Conservation (phyloP, 2,329 filamentous ascomycete species). For the Neofusicoccum laricinum region DNA sequence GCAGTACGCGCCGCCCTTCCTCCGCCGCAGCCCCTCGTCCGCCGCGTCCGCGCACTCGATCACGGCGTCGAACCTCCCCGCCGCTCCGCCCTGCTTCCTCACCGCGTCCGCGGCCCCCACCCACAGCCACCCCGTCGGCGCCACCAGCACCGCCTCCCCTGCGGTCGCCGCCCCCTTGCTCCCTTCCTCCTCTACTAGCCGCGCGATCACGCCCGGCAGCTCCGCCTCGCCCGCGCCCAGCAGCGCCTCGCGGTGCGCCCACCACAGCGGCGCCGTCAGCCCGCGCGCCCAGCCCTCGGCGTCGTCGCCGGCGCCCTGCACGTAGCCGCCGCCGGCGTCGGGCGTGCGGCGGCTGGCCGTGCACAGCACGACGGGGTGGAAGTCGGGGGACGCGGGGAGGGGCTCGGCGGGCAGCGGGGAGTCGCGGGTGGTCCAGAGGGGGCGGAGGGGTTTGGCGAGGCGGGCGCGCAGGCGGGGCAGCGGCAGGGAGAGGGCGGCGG, state of each 20-base stretch:
- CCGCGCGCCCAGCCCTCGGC: conserved; percentile 88
- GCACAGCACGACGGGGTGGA: conserved; percentile 75
- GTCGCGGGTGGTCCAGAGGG: conserved; percentile 76
- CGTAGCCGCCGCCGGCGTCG: conserved; percentile 73
- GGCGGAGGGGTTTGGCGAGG: conserved; percentile 69
- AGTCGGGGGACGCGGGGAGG: conserved; percentile 52
- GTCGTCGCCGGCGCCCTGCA: conserved; percentile 94
- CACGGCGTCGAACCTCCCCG: conserved; percentile 36
- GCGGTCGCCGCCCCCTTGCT: conserved; percentile 56
- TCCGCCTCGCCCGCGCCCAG: conserved; percentile 65
- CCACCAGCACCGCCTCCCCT: conserved; percentile 38
- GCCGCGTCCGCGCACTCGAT: conserved; percentile 42
- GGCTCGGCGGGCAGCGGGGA: conserved; percentile 51
- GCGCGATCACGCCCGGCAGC: conserved; percentile 51
- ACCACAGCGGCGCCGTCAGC: conserved; percentile 76
- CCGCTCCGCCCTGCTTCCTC: not conserved
- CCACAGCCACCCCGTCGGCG: conserved; percentile 40
- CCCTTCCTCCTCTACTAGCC: conserved; percentile 34
- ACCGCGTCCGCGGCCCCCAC: conserved; percentile 36
- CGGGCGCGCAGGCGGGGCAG: conserved; percentile 52
- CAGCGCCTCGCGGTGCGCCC: conserved; percentile 63
- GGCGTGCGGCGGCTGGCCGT: conserved; percentile 74
- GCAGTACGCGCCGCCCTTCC: conserved; percentile 45
- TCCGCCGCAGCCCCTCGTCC: conserved; percentile 16
- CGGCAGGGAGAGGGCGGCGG: conserved; percentile 58